Conservation (phyloP, 2,329 filamentous ascomycete species). For the Ceratocystiopsis brevicomis region DNA sequence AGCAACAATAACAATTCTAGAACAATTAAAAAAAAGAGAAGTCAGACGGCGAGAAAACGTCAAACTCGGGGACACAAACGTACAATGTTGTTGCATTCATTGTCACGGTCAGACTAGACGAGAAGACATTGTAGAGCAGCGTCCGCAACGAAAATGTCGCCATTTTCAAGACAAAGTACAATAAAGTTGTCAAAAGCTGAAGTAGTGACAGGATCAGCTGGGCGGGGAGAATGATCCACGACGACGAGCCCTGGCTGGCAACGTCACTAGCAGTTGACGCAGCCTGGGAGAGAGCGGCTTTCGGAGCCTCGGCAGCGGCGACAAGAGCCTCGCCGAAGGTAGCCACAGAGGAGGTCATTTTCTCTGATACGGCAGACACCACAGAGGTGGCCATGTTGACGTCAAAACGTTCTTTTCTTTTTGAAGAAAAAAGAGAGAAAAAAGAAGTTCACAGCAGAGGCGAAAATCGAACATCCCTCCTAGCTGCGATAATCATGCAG, state of each 20-base stretch:
- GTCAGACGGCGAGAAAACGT: too few species aligned
- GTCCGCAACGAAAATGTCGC: slow-evolving; percentile 77
- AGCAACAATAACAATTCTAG: slow-evolving; percentile 55
- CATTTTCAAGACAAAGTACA: slow-evolving; percentile 71
- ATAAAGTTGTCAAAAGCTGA: slow-evolving; percentile 34
- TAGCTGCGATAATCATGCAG: slow-evolving; percentile 8
- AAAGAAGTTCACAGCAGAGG: not conserved
- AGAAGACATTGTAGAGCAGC: slow-evolving; percentile 74
- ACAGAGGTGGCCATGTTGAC: slow-evolving; percentile 3
- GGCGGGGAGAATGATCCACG: slow-evolving; percentile 40
- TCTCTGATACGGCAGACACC: slow-evolving; percentile 1
- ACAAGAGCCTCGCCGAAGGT: slow-evolving; percentile 11
- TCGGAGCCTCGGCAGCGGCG: slow-evolving; percentile 7
- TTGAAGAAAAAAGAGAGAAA: too few species aligned
- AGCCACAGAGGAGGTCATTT: not conserved
- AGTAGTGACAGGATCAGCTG: slow-evolving; percentile 35
- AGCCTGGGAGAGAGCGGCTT: slow-evolving; percentile 18
- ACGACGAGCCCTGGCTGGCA: slow-evolving; percentile 22
- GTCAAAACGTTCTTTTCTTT: not conserved
- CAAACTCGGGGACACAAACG: slow-evolving; percentile 15
- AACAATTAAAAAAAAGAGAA: not conserved
- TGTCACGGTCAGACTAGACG: slow-evolving; percentile 84
- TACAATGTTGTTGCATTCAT: slow-evolving; percentile 97
- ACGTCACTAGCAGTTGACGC: slow-evolving; percentile 20
- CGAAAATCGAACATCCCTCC: slow-evolving; percentile 4